Base-by-base conservation (phyloP, 192 early-diverging fungal species). In the Pilaira anomala region DNA sequence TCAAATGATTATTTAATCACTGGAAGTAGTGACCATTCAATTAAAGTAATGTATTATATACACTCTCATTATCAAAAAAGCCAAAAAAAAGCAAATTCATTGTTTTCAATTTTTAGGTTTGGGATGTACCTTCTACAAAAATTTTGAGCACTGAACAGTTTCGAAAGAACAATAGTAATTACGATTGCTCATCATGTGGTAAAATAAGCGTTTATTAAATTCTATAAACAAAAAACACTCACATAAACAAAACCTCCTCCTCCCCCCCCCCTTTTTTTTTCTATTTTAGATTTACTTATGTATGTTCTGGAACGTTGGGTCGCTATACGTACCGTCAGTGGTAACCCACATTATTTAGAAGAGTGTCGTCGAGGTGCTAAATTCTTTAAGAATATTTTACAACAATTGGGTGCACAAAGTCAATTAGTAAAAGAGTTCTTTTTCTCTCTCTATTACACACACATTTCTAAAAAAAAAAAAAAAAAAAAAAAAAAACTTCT, bases 291-390 rank as follows among this genome's bases (percentile, higher is more conserved):
- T 53, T 55, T 78, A 8, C 71, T 91, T 74, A 26, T 87, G 7
- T 78, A 84, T 57, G 80, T 80, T 0, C 67, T 89, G 55, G 84
- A 80, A 25, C 78, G 79, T 56, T 89, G 87, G 87, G 74, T 91
- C 19, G 72, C 73, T 4, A 77, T 89, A 62, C 76, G 71, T 36
- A 88, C 86, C 1, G 82, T 91, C 7, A 80, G 85, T 46, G 87
- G 86, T 19, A 76, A 83, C 0, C 75, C 82, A 8, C 79, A 82
- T 41, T 78, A 84, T 65, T 73, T 86, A 59, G 81, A 85, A 53
- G 89, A 91, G 63, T 89, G 87, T 62, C 73, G 85, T 3, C 75
- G 82, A 3, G 86, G 86, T 4, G 89, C 89, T 6, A 80, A 80
- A 12, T 91, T 85, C 58, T 69, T 91, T 25, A 83, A 83, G 54